Conservation (phyloP, 1,139 yeast genomes). For the Meyerozyma athensensis region DNA sequence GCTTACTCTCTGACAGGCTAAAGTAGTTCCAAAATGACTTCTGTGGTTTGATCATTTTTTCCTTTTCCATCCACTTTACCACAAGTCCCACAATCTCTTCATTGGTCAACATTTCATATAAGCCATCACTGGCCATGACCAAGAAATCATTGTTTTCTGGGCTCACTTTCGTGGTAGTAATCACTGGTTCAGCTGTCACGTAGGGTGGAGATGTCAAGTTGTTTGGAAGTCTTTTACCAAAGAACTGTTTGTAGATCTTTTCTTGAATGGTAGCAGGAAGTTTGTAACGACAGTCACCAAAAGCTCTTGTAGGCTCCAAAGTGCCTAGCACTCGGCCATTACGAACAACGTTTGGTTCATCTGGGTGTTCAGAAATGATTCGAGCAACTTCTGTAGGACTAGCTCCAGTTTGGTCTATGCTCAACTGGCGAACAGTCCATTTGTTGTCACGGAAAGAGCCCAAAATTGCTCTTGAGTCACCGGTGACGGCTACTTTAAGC, state of each 20-base stretch:
- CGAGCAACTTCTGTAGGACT: conserved; percentile 84
- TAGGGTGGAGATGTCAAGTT: conserved; percentile 88
- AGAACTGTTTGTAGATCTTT: conserved; percentile 66
- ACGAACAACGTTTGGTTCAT: conserved; percentile 76
- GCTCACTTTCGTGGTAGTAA: conserved; percentile 73
- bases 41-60: conserved; percentile 57
- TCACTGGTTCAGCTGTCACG: conserved; percentile 94
- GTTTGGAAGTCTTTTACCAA: conserved; percentile 78
- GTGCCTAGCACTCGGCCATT: conserved; percentile 91
- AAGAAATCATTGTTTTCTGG: conserved; percentile 76
- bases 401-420: conserved; percentile 93
- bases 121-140: conserved; percentile 92
- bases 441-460: conserved; percentile 68
- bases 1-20: conserved; percentile 44
- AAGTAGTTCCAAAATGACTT: conserved; percentile 45
- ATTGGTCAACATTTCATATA: conserved; percentile 85
- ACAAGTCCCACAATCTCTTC: conserved; percentile 92
- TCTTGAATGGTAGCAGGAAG: conserved; percentile 72
- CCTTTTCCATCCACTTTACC: conserved; percentile 87
- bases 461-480: conserved; percentile 90
- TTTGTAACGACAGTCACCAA: conserved; percentile 95
- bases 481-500: conserved; percentile 89
- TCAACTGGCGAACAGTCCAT: conserved; percentile 86
- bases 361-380: conserved; percentile 83
- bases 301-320: conserved; percentile 94